Evolutionary conservation across 352 stramenopile species (phyloP), one percentile per base, ranked within the genome.

Genomic region (Phytophthora colocasiae): DNA sequence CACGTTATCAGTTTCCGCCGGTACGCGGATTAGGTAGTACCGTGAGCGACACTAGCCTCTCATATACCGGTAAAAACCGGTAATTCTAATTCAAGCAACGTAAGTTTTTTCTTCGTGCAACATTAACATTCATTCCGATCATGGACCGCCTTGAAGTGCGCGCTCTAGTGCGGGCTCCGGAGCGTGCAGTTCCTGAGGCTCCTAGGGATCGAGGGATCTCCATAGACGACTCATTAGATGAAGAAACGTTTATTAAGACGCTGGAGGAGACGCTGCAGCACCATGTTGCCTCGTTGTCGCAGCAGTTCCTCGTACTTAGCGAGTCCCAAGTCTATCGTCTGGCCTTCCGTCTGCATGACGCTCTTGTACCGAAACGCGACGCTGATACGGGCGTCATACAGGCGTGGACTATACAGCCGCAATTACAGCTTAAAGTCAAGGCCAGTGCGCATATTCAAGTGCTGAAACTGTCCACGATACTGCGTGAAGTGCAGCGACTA

Each of bases 381-480:
- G 56, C 55, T 8, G 80, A 92, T 40, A 93, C 84, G 27, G 55
- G 66, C 14, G 47, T 92, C 8, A 73, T 93, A 12, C 75, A 93
- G 61, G 81, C 83, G 1, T 92, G 83, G 83, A 92, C 83, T 5
- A 92, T 95, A 58, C 84, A 92, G 64, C 82, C 81, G 26, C 83
- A 90, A 60, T 43, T 76, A 15, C 71, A 76, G 36, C 61, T 80
- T 24, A 87, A 85, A 54, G 73, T 87, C 59, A 93, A 93, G 66
- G 75, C 88, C 58, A 87, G 77, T 59, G 84, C 80, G 38, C 87
- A 96, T 61, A 78, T 96, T 38, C 83, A 91, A 59, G 85, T 96
- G 62, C 84, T 96, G 62, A 96, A 96, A 52, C 77, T 96, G 44
- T 95, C 86, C 12, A 96, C 89, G 12, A 91, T 93, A 7, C 69